These are phyloP conservation scores for Musa acuminata DNA, from an alignment of 176 grass and related monocot species.

Conservation along the genomic window DNA sequence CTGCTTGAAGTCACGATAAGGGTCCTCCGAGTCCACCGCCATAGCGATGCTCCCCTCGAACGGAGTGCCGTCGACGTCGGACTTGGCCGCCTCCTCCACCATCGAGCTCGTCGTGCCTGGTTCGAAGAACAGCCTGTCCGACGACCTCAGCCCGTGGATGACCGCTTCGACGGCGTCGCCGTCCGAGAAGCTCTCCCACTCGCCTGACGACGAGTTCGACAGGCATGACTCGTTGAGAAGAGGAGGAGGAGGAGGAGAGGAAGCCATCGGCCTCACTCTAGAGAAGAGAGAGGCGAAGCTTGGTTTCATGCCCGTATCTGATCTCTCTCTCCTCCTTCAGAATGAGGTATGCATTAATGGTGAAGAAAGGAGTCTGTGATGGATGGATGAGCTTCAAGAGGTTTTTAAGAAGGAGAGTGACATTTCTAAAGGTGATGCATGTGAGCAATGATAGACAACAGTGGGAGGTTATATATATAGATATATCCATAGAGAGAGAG, in stretches of 20 bases:
- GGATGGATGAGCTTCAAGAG: too few relatives aligned
- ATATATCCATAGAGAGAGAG: too few relatives aligned
- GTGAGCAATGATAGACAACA: neutral
- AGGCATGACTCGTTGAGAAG: slow-evolving; percentile 29
- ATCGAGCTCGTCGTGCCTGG: slow-evolving; percentile 40
- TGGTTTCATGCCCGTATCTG: slow-evolving; percentile 38
- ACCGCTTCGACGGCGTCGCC: slow-evolving; percentile 15
- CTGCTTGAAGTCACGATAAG: slow-evolving; percentile 53
- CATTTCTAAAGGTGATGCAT: neutral
- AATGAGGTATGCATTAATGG: too few relatives aligned
- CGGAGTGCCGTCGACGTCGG: neutral
- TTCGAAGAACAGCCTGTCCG: slow-evolving; percentile 51
- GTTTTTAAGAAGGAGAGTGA: neutral
- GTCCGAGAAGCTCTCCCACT: slow-evolving; percentile 3
- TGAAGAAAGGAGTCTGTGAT: too few relatives aligned
- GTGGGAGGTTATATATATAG: too few relatives aligned
- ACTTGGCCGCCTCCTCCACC: neutral
- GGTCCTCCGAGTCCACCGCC: slow-evolving; percentile 51
- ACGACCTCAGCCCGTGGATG: slow-evolving; percentile 38
- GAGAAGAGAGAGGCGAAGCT: slow-evolving; percentile 41
- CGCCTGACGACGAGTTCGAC: slow-evolving; percentile 25
- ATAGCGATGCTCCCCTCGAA: slow-evolving; percentile 45
- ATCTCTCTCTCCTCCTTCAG: neutral
- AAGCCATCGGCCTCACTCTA: slow-evolving; percentile 1
- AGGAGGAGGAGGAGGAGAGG: slow-evolving; percentile 18